Conservation (phyloP, 176 grass and related monocot genomes). For the Oryza nivara region DNA sequence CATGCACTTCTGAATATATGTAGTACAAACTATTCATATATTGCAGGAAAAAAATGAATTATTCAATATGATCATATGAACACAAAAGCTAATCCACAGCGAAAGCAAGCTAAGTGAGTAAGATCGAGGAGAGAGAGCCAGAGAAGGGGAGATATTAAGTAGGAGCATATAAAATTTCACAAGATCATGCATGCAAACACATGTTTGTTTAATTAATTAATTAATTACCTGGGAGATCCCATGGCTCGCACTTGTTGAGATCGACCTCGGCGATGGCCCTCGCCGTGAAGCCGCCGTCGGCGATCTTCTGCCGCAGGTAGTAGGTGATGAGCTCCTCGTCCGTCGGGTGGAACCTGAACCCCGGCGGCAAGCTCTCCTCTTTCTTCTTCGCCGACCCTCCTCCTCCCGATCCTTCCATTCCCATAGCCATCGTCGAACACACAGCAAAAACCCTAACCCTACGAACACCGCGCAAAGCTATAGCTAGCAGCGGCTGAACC, state of each 20-base stretch:
- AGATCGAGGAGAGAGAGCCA: background rate
- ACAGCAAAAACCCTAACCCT: constrained; percentile 28
- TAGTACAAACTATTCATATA: background rate
- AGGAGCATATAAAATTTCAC: background rate
- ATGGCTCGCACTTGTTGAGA: constrained; percentile 98
- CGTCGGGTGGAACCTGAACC: constrained; percentile 94
- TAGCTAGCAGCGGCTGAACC: background rate
- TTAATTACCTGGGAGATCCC: constrained; percentile 81
- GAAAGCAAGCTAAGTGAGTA: background rate
- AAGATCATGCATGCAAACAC: background rate
- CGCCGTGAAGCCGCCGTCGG: constrained; percentile 76
- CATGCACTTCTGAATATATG: background rate
- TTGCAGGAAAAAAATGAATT: background rate
- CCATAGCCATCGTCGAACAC: background rate
- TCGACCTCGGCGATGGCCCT: constrained; percentile 36
- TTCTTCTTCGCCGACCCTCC: constrained; percentile 49
- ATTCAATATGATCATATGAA: background rate
- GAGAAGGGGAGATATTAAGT: background rate
- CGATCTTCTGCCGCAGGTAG: constrained; percentile 82
- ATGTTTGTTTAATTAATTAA: background rate
- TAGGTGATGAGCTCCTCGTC: constrained; percentile 98
- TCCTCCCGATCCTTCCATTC: constrained; percentile 40
- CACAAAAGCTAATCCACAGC: background rate
- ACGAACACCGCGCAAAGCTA: constrained; percentile 14
- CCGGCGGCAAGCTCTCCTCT: constrained; percentile 85